These are phyloP conservation scores for Euphorbia schlechtendalii DNA, from an alignment of 441 rosid genomes.

Conservation along the genomic window DNA sequence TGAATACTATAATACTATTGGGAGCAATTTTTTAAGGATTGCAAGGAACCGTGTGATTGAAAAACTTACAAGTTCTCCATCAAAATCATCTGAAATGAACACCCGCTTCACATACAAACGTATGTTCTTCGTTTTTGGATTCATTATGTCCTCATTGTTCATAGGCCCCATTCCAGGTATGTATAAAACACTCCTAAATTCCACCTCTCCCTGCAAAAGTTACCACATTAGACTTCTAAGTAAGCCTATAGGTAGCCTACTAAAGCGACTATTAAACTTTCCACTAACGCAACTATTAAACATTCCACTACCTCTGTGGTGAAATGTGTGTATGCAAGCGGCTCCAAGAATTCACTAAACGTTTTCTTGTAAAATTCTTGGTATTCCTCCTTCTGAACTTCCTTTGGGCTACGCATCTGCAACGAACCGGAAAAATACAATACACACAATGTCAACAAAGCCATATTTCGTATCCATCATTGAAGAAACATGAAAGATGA, in stretches of 20 bases:
- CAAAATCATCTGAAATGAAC: constrained; percentile 98
- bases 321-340: constrained; percentile 75
- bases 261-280: background rate
- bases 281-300: too few species aligned
- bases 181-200: constrained; percentile 87
- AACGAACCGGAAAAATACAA: constrained; percentile 13
- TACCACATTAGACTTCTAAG: constrained; percentile 9
- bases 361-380: constrained; percentile 90
- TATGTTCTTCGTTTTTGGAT: constrained; percentile 88
- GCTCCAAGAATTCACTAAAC: constrained; percentile 88
- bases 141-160: constrained; percentile 75
- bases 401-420: constrained; percentile 85
- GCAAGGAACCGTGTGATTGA: background rate
- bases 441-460: background rate
- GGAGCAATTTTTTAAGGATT: background rate
- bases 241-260: constrained; percentile 5
- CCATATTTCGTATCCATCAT: too few species aligned
- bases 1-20: background rate
- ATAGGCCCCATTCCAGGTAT: constrained; percentile 99
- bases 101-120: constrained; percentile 91
- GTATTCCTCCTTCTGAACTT: constrained; percentile 75
- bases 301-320: constrained; percentile 94
- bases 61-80: constrained; percentile 90
- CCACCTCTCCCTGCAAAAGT: constrained; percentile 83
- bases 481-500: too few species aligned